Evolutionary conservation across 2,329 filamentous ascomycete species (phyloP), one percentile per base, ranked within the genome.

Genomic region (Xylaria multiplex): DNA sequence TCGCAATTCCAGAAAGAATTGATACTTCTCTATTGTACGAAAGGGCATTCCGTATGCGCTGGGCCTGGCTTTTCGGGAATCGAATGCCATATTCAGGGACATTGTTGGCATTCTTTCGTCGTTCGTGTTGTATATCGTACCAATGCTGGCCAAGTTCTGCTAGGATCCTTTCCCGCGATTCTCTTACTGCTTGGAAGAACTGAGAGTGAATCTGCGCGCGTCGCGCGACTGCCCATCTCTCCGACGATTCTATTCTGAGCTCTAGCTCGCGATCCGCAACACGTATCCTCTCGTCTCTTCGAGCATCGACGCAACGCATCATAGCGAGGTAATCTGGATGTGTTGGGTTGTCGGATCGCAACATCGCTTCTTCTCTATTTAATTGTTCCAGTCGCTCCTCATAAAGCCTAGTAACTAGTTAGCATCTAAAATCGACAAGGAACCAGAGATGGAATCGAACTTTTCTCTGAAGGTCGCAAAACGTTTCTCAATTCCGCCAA

Each of bases 1-100:
- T 98, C 42, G 95, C 94, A 58, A 98, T 85, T 43, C 95, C 95
- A 6, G 94, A 90, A 64, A 99, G 82, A 32, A 97, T 88, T 0
- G 94, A 97, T 4, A 99, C 94, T 77, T 99, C 96, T 70, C 91
- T 92, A 77, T 97, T 98, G 81, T 98, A 98, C 53, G 94, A 91
- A 56, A 93, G 87, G 72, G 97, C 94, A 69, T 97, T 92, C 68
- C 88, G 86, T 66, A 97, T 86, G 74, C 95, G 92, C 73, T 94
- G 90, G 32, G 90, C 86, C 67, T 90, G 88, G 69, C 90, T 90
- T 57, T 90, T 88, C 7, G 93, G 92, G 76, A 96, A 96, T 60
- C 91, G 88, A 71, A 96, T 87, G 63, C 91, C 90, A 76, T 92
- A 97, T 72, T 96, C 92, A 46, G 92, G 89, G 70, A 94, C 88